Conservation (phyloP, 2,329 filamentous ascomycete genomes). For the Alternaria dauci region DNA sequence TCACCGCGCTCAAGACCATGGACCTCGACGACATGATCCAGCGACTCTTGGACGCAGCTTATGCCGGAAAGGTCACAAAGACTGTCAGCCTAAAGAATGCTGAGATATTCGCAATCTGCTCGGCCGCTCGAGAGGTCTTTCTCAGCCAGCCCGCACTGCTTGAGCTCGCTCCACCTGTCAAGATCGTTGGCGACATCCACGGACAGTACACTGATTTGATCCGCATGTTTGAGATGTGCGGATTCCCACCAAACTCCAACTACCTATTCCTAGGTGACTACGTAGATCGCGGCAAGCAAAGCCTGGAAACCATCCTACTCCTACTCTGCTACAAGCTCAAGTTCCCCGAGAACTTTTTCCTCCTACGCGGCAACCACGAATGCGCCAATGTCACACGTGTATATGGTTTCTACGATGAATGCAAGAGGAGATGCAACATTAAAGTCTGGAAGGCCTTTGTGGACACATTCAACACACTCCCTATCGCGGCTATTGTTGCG, state of each 20-base stretch:
- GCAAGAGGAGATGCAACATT: conserved; percentile 94
- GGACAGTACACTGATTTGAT: conserved; percentile 97
- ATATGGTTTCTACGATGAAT: conserved; percentile 98
- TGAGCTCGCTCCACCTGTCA: conserved; percentile 92
- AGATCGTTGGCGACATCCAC: conserved; percentile 97
- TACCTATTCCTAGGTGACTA: conserved; percentile 96
- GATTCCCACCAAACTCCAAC: conserved; percentile 90
- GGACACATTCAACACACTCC: conserved; percentile 94
- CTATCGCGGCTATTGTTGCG: conserved; percentile 95
- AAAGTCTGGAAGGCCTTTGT: conserved; percentile 99
- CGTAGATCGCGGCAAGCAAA: conserved; percentile 95
- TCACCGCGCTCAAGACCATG: conserved; percentile 89
- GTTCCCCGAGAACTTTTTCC: conserved; percentile 96
- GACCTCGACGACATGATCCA: conserved; percentile 98
- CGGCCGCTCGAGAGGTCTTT: conserved; percentile 86
- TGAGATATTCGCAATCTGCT: conserved; percentile 93
- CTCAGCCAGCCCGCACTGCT: conserved; percentile 90
- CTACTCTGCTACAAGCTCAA: conserved; percentile 97
- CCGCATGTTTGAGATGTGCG: conserved; percentile 98
- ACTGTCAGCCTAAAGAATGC: conserved; percentile 97
- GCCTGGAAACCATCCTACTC: conserved; percentile 90
- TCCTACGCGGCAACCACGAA: conserved; percentile 93
- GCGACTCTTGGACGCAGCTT: conserved; percentile 89
- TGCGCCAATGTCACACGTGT: conserved; percentile 95
- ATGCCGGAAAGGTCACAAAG: conserved; percentile 96